Percentiles rank a stretch among this genome's conserved stretches.
Conservation (phyloP, 345 rosid genomes). For the Eucalyptus tenuipes region DNA sequence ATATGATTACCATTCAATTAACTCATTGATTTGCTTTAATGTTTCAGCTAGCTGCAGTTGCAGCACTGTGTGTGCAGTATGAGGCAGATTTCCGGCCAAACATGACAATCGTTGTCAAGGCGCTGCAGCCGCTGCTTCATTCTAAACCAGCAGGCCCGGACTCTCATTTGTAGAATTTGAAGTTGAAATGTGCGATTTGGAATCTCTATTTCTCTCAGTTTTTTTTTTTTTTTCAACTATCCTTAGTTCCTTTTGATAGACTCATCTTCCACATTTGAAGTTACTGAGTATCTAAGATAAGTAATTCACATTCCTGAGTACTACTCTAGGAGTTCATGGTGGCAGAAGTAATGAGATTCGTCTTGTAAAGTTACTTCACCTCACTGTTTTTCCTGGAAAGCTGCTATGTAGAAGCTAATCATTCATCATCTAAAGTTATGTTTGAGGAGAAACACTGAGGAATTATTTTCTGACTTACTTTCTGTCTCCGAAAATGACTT, state of each 20-base stretch:
- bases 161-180: conserved; percentile 10
- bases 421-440: not conserved
- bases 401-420: not conserved
- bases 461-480: not conserved
- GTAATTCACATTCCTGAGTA: not conserved
- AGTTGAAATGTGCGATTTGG: not conserved
- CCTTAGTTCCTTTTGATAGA: not conserved
- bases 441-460: not conserved
- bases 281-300: not conserved
- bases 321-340: not conserved
- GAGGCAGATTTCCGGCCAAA: conserved; percentile 95
- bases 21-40: not conserved
- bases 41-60: conserved; percentile 85
- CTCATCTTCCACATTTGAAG: not conserved
- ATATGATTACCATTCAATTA: not conserved
- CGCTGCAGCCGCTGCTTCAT: conserved; percentile 82
- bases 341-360: not conserved
- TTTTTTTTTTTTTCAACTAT: not conserved
- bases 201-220: not conserved
- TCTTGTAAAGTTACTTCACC: not conserved
- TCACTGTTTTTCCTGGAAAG: not conserved
- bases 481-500: not conserved
- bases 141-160: conserved; percentile 51
- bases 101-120: conserved; percentile 96
- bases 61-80: conserved; percentile 89